Evolutionary conservation across 352 stramenopile genomes (phyloP).

Genomic region (Globisporangium megalacanthum): DNA sequence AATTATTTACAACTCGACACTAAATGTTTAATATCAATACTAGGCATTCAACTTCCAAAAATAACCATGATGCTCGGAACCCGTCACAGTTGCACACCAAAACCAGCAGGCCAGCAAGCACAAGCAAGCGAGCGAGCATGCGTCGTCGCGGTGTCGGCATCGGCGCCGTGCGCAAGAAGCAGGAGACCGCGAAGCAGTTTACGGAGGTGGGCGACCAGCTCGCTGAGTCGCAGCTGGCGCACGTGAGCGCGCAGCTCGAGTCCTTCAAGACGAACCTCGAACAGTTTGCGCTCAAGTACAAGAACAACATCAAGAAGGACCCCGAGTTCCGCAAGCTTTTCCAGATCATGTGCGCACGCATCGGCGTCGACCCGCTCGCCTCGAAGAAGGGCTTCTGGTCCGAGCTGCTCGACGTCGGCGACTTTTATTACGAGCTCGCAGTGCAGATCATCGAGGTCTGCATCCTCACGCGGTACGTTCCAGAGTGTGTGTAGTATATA

Average conservation of each 20-base stretch:
- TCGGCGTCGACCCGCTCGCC: conserved; percentile 96
- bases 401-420: conserved; percentile 94
- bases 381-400: conserved; percentile 99
- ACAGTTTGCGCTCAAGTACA: conserved; percentile 93
- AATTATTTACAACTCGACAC: too few species aligned
- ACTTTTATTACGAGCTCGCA: conserved; percentile 99
- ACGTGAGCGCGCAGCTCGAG: conserved; percentile 81
- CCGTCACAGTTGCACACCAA: too few species aligned
- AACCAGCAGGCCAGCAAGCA: neutral
- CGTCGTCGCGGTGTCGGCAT: conserved; percentile 78
- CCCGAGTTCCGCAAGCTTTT: conserved; percentile 93
- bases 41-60: too few species aligned
- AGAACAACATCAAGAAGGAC: conserved; percentile 94
- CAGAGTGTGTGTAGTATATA: too few species aligned
- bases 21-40: too few species aligned
- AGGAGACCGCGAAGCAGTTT: conserved; percentile 86
- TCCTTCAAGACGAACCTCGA: conserved; percentile 91
- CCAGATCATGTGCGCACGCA: conserved; percentile 94
- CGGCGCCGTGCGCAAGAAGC: conserved; percentile 81
- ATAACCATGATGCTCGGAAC: too few species aligned
- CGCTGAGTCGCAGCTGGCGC: conserved; percentile 68
- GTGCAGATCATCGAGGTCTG: conserved; percentile 99
- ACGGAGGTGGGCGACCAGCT: conserved; percentile 80
- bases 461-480: conserved; percentile 82
- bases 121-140: conserved; percentile 17